phyloP scores from a whole-genome alignment of 2,329 filamentous ascomycete species.

The Myriosclerotinia curreyana region DNA sequence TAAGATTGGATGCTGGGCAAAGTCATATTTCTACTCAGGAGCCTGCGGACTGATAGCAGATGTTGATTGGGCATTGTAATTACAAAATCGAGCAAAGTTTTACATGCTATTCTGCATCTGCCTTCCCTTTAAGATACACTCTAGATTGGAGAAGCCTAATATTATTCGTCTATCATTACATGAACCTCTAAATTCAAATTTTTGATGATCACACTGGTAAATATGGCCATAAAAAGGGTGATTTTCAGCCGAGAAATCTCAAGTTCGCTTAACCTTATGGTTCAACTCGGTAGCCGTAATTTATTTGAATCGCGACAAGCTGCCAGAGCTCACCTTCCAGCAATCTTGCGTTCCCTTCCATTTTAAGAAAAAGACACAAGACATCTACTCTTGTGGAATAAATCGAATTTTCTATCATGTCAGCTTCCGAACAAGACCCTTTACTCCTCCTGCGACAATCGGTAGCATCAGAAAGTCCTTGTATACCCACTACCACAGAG shows the following conservation, averaged over 20 bases:
- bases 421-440: constrained; percentile 60
- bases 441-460: constrained; percentile 80
- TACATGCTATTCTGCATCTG: not conserved
- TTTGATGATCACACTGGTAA: not conserved
- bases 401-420: constrained; percentile 37
- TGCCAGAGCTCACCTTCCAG: constrained; percentile 17
- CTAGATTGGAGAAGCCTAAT: not conserved
- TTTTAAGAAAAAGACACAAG: not conserved
- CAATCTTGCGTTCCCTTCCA: constrained; percentile 4
- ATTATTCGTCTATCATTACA: not conserved
- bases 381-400: constrained; percentile 18
- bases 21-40: not conserved
- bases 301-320: constrained; percentile 22
- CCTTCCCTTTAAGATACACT: not conserved
- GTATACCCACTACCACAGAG: constrained; percentile 70
- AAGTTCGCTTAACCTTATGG: constrained; percentile 23
- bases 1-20: not conserved
- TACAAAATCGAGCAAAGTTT: not conserved
- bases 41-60: too few species aligned
- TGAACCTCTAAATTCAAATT: not conserved
- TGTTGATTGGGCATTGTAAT: not conserved
- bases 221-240: not conserved
- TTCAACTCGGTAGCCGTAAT: constrained; percentile 20
- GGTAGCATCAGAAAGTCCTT: constrained; percentile 67
- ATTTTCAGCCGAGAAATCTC: constrained; percentile 37